Evolutionary conservation across 768 basidiomycete genomes (phyloP).

Genomic region (Clathrus columnatus): DNA sequence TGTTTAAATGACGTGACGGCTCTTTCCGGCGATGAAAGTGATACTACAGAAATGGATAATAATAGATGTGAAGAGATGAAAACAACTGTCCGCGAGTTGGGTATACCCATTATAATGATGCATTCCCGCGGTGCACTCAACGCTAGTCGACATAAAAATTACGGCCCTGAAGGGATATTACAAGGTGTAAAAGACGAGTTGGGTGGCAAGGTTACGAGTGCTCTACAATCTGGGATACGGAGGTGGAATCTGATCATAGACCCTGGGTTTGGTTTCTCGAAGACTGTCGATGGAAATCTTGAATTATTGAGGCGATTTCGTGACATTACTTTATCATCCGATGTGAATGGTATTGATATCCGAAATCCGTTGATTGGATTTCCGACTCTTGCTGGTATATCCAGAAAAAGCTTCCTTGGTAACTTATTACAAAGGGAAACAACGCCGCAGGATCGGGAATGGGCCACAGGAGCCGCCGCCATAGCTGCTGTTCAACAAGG

Average conservation of each 20-base stretch:
- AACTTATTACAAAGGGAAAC: constrained; percentile 54
- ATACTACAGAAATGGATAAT: not conserved
- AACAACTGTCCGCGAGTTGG: constrained; percentile 46
- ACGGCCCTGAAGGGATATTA: constrained; percentile 42
- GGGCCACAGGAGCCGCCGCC: constrained; percentile 74
- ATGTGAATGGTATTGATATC: constrained; percentile 22
- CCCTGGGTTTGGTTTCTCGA: constrained; percentile 94
- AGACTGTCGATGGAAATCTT: constrained; percentile 67
- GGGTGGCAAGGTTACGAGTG: constrained; percentile 52
- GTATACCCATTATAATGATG: constrained; percentile 85
- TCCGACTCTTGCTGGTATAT: constrained; percentile 66
- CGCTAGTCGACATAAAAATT: constrained; percentile 66
- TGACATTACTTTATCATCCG: constrained; percentile 39
- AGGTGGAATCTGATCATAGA: constrained; percentile 87
- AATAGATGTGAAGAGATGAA: constrained; percentile 48
- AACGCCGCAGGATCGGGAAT: constrained; percentile 55
- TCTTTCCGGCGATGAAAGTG: constrained; percentile 57
- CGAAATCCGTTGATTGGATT: constrained; percentile 31
- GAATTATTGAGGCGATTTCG: constrained; percentile 47
- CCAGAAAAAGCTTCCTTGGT: constrained; percentile 81
- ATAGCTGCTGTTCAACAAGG: constrained; percentile 68
- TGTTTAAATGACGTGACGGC: constrained; percentile 92
- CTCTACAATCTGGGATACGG: constrained; percentile 65
- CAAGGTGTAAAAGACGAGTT: constrained; percentile 66
- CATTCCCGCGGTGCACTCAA: constrained; percentile 71